Base-by-base conservation (phyloP, 2,329 filamentous ascomycete genomes). In the Paracoccidioides brasiliensis region DNA sequence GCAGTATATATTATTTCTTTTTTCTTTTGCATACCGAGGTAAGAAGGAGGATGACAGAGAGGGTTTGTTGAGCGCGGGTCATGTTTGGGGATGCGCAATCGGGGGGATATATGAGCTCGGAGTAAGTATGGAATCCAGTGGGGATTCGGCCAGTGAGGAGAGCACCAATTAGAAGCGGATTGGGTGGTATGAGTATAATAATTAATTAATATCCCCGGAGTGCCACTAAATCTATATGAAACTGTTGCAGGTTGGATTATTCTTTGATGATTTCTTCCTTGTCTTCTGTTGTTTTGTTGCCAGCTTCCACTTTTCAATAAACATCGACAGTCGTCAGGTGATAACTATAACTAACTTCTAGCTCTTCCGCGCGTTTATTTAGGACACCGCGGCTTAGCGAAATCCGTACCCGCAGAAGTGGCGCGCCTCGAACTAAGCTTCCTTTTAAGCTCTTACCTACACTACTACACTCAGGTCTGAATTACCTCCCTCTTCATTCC, bases 11-110 rank as follows among this genome's bases (percentile, higher is more conserved):
- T 57, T 55, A 54, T 48, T 56, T 45, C 7, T 14, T n/a, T 35
- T 35, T 50, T 32, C 10, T 48, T 48, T 48, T 33, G 49, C 82
- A 64, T 84, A 96, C 90, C 41, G 90, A 95, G 65, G 88, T 88
- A 72, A 93, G 80, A 64, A 96, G 80, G 66, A 96, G 83, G 67
- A 83, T 85, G 67, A 95, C 79, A 59, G 90, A 95, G 69, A 96
- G 84, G 61, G 88, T 91, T 74, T 97, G 90, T 71, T 88, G 85
- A 28, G 93, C 93, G 74, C 90, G 89, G 63, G 93, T 95, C 93
- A 97, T 97, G 6, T 43, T 56, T 28, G 8, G 14, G 22, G 15
- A 38, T 40, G 35, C 5, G 14, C 8, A n/a, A 30, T 10, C 42
- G 42, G 42, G 12, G 35, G 14, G n/a, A 22, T 12, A 45, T n/a